Conservation (phyloP, 1,139 yeast species). For the Petasospora fabianii region DNA sequence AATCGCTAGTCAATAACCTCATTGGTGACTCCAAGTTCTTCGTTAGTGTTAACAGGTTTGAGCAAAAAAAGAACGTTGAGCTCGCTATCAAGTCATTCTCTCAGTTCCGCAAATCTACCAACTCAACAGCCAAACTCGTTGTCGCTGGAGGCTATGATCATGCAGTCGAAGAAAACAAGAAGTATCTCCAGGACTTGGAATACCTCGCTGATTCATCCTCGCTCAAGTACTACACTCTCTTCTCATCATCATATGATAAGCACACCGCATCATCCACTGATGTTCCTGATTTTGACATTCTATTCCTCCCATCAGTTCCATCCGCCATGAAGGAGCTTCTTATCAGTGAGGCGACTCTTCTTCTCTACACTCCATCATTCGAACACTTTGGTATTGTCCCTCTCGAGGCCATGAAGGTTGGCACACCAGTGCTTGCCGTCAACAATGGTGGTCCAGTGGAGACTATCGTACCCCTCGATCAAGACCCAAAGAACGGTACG, state of each 20-base stretch:
- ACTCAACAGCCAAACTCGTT: slow-evolving; percentile 42
- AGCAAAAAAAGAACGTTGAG: slow-evolving; percentile 75
- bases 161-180: slow-evolving; percentile 71
- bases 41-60: slow-evolving; percentile 84
- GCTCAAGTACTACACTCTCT: slow-evolving; percentile 41
- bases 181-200: slow-evolving; percentile 61
- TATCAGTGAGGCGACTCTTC: slow-evolving; percentile 51
- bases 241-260: slow-evolving; percentile 47
- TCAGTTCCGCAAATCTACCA: slow-evolving; percentile 23
- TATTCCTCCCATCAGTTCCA: slow-evolving; percentile 79
- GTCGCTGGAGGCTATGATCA: slow-evolving; percentile 93
- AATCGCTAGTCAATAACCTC: slow-evolving; percentile 19
- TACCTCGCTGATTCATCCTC: slow-evolving; percentile 36
- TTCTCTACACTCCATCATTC: slow-evolving; percentile 83
- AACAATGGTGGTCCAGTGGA: slow-evolving; percentile 93
- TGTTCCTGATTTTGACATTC: slow-evolving; percentile 39
- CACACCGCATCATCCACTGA: slow-evolving; percentile 35
- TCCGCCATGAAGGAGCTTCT: slow-evolving; percentile 63
- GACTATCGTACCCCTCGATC: slow-evolving; percentile 52
- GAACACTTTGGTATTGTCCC: slow-evolving; percentile 99
- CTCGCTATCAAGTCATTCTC: slow-evolving; percentile 71
- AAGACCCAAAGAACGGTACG: slow-evolving; percentile 50
- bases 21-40: slow-evolving; percentile 38
- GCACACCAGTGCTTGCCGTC: slow-evolving; percentile 81
- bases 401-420: slow-evolving; percentile 83